phyloP scores from a whole-genome alignment of 2,329 filamentous ascomycete genomes.

The Chaetomiaceae sp. region DNA sequence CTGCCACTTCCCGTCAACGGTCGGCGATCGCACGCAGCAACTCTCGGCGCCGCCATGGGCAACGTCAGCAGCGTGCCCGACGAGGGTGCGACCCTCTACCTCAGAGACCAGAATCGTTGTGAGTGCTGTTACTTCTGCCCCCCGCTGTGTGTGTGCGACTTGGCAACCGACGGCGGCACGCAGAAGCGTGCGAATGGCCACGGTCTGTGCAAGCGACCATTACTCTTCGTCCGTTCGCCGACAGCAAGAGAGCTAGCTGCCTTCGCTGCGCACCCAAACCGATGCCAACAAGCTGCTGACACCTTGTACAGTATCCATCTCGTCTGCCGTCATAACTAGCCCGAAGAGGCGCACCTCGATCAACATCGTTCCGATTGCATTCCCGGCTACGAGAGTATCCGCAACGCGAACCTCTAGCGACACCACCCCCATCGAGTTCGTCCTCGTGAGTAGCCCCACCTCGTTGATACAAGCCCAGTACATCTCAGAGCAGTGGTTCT shows the following conservation, averaged over 20 bases:
- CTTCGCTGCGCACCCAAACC: not conserved
- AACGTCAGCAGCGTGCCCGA: slow-evolving; percentile 85
- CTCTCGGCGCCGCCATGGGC: slow-evolving; percentile 62
- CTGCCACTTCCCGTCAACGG: slow-evolving; percentile 14
- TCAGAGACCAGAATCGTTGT: slow-evolving; percentile 92
- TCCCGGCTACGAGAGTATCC: slow-evolving; percentile 71
- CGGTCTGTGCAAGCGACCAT: not conserved
- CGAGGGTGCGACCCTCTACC: slow-evolving; percentile 71
- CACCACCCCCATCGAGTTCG: slow-evolving; percentile 73
- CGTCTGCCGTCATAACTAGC: slow-evolving; percentile 75
- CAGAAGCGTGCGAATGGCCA: not conserved
- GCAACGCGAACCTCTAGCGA: slow-evolving; percentile 70
- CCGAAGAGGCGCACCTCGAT: slow-evolving; percentile 70
- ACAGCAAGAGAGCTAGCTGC: no score
- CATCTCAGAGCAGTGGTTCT: not conserved
- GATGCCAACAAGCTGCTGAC: slow-evolving; percentile 20
- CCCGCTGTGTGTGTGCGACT: slow-evolving; percentile 7
- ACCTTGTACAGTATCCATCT: slow-evolving; percentile 66
- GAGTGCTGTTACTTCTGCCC: slow-evolving; percentile 24
- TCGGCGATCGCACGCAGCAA: slow-evolving; percentile 18
- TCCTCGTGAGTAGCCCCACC: slow-evolving; percentile 60
- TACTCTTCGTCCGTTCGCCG: not conserved
- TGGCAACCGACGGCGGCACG: not conserved
- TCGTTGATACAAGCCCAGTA: not conserved
- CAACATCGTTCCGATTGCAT: slow-evolving; percentile 76